A percentile compares a stretch with the other conserved stretches of the same genome.
Evolutionary conservation across 495 filamentous ascomycete genomes (phyloP).

Genomic region (Physcia stellaris): DNA sequence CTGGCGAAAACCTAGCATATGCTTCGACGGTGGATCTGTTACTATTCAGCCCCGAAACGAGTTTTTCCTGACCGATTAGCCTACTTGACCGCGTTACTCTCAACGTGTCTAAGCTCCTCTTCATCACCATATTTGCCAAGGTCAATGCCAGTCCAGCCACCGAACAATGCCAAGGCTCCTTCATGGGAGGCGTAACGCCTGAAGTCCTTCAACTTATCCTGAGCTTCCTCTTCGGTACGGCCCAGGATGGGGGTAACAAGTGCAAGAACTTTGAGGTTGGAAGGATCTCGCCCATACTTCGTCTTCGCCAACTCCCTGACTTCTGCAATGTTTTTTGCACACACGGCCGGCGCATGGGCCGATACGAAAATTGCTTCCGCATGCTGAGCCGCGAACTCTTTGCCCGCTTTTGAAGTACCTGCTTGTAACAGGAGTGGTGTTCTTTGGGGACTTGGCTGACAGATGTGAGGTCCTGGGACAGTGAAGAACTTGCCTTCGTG

Average conservation of each 20-base stretch:
- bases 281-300: slow-evolving; percentile 33
- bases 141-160: slow-evolving; percentile 47
- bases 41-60: background rate
- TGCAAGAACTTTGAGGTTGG: slow-evolving; percentile 39
- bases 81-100: slow-evolving; percentile 49
- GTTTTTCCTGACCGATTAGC: slow-evolving; percentile 6
- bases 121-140: slow-evolving; percentile 37
- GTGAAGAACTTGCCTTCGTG: slow-evolving; percentile 52
- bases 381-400: slow-evolving; percentile 48
- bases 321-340: slow-evolving; percentile 35
- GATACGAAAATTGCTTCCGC: slow-evolving; percentile 40
- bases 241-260: slow-evolving; percentile 38
- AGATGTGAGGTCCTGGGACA: slow-evolving; percentile 52
- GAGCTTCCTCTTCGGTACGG: slow-evolving; percentile 39
- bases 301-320: slow-evolving; percentile 33
- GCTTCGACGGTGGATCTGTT: slow-evolving; percentile 30
- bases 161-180: slow-evolving; percentile 42
- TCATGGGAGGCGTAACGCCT: slow-evolving; percentile 35
- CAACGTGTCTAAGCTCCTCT: slow-evolving; percentile 41
- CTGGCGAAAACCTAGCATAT: slow-evolving; percentile 32
- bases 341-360: slow-evolving; percentile 32
- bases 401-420: slow-evolving; percentile 48
- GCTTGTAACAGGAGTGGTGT: slow-evolving; percentile 55
- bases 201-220: slow-evolving; percentile 36
- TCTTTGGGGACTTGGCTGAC: slow-evolving; percentile 49